Percentiles rank a stretch among this genome's conserved stretches.
Conservation (phyloP, 208 protist species). For the Acanthamoeba royreba region DNA sequence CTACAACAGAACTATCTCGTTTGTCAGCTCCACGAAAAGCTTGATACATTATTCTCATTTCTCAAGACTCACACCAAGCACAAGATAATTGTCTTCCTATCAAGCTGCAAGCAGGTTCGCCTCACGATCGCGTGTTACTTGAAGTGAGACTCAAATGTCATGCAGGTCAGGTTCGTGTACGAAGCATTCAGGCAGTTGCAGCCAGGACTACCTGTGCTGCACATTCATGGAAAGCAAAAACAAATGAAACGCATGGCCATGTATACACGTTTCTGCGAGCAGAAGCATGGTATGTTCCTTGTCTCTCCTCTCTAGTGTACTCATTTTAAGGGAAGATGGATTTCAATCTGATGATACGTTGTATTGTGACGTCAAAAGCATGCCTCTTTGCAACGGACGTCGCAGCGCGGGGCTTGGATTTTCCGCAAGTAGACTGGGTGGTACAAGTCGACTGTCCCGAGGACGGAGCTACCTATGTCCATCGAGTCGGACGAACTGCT, state of each 20-base stretch:
- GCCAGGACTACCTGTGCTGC: slow-evolving; percentile 76
- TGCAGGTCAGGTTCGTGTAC: slow-evolving; percentile 72
- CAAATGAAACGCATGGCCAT: slow-evolving; percentile 76
- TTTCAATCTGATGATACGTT: neutral
- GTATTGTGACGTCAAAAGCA: slow-evolving; percentile 3
- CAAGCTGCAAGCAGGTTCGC: slow-evolving; percentile 97
- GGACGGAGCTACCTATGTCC: slow-evolving; percentile 97
- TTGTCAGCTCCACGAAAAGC: slow-evolving; percentile 89
- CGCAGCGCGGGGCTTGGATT: slow-evolving; percentile 92
- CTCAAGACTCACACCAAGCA: slow-evolving; percentile 92
- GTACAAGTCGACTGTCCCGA: slow-evolving; percentile 98
- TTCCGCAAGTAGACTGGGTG: slow-evolving; percentile 97
- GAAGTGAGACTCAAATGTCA: neutral
- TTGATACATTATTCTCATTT: slow-evolving; percentile 96
- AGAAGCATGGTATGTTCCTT: slow-evolving; percentile 1
- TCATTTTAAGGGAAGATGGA: neutral
- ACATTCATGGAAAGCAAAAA: slow-evolving; percentile 82
- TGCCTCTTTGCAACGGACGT: slow-evolving; percentile 85
- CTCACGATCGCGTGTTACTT: neutral
- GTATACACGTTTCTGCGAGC: slow-evolving; percentile 70
- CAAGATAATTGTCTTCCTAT: slow-evolving; percentile 98
- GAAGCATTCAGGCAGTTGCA: slow-evolving; percentile 77
- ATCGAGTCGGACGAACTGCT: slow-evolving; percentile 96
- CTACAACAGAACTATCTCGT: slow-evolving; percentile 94
- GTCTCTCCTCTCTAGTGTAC: neutral